A percentile compares a stretch with the other conserved stretches of the same genome.
phyloP scores from a whole-genome alignment of 108 stramenopile species.

The Cylindrotheca fusiformis region DNA sequence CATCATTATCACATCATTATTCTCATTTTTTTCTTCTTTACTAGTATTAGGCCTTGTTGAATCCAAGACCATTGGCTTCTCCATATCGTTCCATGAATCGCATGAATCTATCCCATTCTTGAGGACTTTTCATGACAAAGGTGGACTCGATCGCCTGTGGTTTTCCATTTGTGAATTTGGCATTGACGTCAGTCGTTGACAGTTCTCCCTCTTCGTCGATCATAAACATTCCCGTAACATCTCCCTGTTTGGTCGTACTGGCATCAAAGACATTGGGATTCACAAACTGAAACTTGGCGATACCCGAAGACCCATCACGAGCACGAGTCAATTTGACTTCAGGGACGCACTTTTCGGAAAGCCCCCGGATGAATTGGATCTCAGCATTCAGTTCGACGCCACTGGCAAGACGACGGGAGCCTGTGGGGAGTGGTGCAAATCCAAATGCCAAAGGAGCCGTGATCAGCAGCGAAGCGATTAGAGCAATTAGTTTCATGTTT shows the following conservation, averaged over 20 bases:
- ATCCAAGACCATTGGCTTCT: slow-evolving; percentile 71
- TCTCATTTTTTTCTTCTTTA: no score
- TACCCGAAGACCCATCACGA: slow-evolving; percentile 61
- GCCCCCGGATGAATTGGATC: slow-evolving; percentile 71
- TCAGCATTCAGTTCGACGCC: background rate
- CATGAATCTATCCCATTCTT: slow-evolving; percentile 86
- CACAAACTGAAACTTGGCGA: slow-evolving; percentile 65
- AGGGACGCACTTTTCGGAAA: slow-evolving; percentile 71
- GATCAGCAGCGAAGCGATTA: background rate
- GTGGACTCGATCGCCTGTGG: slow-evolving; percentile 70
- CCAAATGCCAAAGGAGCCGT: slow-evolving; percentile 2
- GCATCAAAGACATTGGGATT: slow-evolving; percentile 84
- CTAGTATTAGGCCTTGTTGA: slow-evolving; percentile 42
- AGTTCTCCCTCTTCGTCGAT: slow-evolving; percentile 61
- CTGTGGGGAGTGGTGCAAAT: background rate
- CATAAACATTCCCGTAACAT: slow-evolving; percentile 75
- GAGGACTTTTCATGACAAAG: slow-evolving; percentile 68
- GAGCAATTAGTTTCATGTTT: slow-evolving; percentile 4
- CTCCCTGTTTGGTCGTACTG: slow-evolving; percentile 53
- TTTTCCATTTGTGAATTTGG: slow-evolving; percentile 74
- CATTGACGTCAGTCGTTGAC: slow-evolving; percentile 67
- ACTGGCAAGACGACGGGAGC: background rate
- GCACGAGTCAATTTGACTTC: slow-evolving; percentile 76
- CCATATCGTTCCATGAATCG: slow-evolving; percentile 82
- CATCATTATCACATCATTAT: no score